Evolutionary conservation across 2,329 filamentous ascomycete genomes (phyloP).

Genomic region (Neonectria faginata): DNA sequence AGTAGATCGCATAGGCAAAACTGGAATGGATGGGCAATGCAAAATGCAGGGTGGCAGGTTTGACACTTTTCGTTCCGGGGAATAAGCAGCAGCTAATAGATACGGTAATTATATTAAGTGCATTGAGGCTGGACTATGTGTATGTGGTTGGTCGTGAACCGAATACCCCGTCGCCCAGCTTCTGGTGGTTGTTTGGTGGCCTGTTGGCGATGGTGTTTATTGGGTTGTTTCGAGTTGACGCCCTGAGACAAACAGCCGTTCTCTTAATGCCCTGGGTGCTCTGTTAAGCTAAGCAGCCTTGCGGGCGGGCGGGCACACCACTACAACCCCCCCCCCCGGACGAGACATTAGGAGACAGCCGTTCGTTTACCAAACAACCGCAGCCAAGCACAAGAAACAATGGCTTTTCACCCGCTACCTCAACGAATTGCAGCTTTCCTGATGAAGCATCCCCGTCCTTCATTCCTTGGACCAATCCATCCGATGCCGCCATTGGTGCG

Average conservation of each 20-base stretch:
- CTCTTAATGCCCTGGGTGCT: neutral
- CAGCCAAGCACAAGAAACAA: slow-evolving; percentile 10
- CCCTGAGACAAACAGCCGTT: slow-evolving; percentile 17
- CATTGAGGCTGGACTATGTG: neutral
- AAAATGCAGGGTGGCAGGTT: neutral
- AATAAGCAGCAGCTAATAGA: neutral
- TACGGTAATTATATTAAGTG: neutral
- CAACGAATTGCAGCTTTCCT: no score
- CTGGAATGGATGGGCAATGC: slow-evolving; percentile 1
- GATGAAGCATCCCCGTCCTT: neutral
- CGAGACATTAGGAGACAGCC: neutral
- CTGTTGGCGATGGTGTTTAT: slow-evolving; percentile 5
- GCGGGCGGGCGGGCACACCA: slow-evolving; percentile 6
- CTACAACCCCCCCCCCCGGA: neutral
- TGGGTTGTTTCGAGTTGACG: slow-evolving; percentile 24
- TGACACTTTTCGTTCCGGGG: neutral
- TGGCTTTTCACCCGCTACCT: neutral
- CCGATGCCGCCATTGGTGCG: slow-evolving; percentile 14
- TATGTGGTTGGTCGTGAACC: neutral
- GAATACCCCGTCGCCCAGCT: neutral
- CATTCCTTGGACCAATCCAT: slow-evolving; percentile 4
- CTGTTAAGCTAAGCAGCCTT: neutral
- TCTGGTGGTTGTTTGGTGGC: slow-evolving; percentile 1
- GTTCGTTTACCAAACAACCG: neutral
- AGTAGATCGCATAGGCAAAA: slow-evolving; percentile 34